Evolutionary conservation across 2,329 filamentous ascomycete species (phyloP).

Genomic region (Cytospora mali): DNA sequence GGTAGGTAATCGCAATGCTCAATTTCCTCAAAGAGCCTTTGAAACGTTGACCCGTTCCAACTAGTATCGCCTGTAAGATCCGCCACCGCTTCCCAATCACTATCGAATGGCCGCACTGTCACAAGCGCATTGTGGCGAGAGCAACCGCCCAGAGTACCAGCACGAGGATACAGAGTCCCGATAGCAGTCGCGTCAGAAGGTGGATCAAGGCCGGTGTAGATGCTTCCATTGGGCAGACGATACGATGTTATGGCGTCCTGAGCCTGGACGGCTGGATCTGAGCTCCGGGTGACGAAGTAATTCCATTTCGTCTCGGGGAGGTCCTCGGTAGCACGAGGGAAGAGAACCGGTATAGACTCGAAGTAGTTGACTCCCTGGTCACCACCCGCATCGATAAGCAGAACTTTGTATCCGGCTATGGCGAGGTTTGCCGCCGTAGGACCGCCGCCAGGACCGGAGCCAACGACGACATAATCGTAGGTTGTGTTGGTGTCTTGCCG

Average conservation of each 20-base stretch:
- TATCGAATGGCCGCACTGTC: conserved; percentile 53
- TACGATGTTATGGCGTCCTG: conserved; percentile 63
- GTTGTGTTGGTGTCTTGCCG: conserved; percentile 10
- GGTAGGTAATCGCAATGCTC: conserved; percentile 52
- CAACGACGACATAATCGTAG: conserved; percentile 26
- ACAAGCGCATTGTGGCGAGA: conserved; percentile 59
- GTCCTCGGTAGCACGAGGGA: conserved; percentile 56
- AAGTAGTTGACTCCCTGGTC: conserved; percentile 50
- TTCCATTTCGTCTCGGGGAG: conserved; percentile 61
- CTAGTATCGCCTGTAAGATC: conserved; percentile 57
- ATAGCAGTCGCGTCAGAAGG: conserved; percentile 53
- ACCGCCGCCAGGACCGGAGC: conserved; percentile 24
- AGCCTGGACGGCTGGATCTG: conserved; percentile 53
- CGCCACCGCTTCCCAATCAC: conserved; percentile 57
- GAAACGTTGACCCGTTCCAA: conserved; percentile 53
- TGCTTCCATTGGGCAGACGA: conserved; percentile 49
- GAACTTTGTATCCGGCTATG: conserved; percentile 21
- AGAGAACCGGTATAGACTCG: conserved; percentile 36
- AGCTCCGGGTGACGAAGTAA: conserved; percentile 66
- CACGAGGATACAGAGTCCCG: conserved; percentile 61
- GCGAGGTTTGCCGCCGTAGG: conserved; percentile 23
- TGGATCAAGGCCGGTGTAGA: conserved; percentile 57
- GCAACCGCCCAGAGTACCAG: conserved; percentile 60
- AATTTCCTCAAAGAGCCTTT: conserved; percentile 50
- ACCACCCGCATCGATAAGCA: conserved; percentile 56